These are phyloP conservation scores for Phoenix dactylifera DNA, from an alignment of 176 grass and related monocot species.

Conservation along the genomic window DNA sequence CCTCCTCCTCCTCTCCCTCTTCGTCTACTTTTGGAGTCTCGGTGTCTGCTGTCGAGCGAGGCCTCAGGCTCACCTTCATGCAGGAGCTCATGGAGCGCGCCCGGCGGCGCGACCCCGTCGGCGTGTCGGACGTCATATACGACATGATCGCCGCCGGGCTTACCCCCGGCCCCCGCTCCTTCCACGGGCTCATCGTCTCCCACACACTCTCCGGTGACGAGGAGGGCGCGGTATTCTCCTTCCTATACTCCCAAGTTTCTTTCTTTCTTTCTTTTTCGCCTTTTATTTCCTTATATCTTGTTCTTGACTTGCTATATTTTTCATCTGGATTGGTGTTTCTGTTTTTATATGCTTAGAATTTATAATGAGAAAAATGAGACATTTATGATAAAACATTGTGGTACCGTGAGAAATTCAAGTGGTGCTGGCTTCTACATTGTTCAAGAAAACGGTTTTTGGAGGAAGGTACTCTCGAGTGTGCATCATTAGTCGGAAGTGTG, in stretches of 20 bases:
- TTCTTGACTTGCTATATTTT: too few species aligned
- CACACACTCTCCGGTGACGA: conserved; percentile 66
- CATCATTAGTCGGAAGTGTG: too few species aligned
- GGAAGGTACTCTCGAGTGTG: too few species aligned
- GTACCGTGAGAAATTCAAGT: too few species aligned
- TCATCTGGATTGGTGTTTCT: too few species aligned
- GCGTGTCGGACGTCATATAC: conserved; percentile 69
- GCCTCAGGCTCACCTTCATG: conserved; percentile 61
- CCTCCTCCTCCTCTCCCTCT: conserved; percentile 22
- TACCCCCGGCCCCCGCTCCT: conserved; percentile 73
- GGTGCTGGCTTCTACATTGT: too few species aligned
- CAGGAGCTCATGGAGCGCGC: conserved; percentile 66
- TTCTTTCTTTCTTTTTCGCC: neutral
- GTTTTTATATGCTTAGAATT: too few species aligned
- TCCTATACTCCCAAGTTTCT: neutral
- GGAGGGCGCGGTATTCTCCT: conserved; percentile 62
- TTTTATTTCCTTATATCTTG: too few species aligned
- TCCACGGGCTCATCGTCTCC: conserved; percentile 82
- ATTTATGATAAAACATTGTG: too few species aligned
- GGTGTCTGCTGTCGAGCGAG: conserved; percentile 47
- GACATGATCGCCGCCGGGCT: conserved; percentile 97
- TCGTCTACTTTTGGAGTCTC: conserved; percentile 4
- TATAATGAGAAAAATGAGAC: too few species aligned
- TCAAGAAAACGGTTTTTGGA: too few species aligned
- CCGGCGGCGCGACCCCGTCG: conserved; percentile 31